A percentile compares a stretch with the other conserved stretches of the same genome.
Conservation (phyloP, 371 early-diverging fungal genomes). For the Syncephalastrum racemosum region DNA sequence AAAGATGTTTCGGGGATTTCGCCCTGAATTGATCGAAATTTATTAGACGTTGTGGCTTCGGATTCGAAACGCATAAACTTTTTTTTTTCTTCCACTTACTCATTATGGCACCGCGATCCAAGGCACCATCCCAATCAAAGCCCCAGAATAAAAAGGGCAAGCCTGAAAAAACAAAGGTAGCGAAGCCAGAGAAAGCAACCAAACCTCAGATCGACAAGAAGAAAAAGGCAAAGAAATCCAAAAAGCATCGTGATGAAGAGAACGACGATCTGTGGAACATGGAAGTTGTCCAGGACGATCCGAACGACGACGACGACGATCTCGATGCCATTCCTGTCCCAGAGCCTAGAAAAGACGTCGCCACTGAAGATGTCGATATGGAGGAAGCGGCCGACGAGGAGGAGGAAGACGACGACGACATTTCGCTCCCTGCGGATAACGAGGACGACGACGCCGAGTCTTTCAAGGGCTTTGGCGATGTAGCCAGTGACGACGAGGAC, state of each 20-base stretch:
- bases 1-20: too few relatives aligned
- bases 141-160: neutral
- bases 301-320: constrained; percentile 12
- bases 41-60: too few relatives aligned
- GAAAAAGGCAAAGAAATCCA: constrained; percentile 3
- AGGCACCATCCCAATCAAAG: neutral
- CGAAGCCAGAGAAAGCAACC: neutral
- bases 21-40: too few relatives aligned
- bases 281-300: constrained; percentile 10
- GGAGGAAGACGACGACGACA: neutral
- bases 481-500: constrained; percentile 7
- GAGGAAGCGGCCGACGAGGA: constrained; percentile 10
- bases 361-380: constrained; percentile 10
- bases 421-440: neutral
- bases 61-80: too few relatives aligned
- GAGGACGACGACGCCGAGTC: constrained; percentile 7
- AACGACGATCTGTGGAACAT: constrained; percentile 6
- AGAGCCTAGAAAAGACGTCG: constrained; percentile 8
- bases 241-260: neutral
- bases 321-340: constrained; percentile 1
- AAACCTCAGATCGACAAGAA: neutral
- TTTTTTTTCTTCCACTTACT: too few relatives aligned
- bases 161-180: constrained; percentile 4
- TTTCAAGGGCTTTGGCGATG: constrained; percentile 1
- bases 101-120: too few relatives aligned